These are phyloP conservation scores for Durusdinium trenchii DNA, from an alignment of 73 alveolate genomes.

Conservation along the genomic window DNA sequence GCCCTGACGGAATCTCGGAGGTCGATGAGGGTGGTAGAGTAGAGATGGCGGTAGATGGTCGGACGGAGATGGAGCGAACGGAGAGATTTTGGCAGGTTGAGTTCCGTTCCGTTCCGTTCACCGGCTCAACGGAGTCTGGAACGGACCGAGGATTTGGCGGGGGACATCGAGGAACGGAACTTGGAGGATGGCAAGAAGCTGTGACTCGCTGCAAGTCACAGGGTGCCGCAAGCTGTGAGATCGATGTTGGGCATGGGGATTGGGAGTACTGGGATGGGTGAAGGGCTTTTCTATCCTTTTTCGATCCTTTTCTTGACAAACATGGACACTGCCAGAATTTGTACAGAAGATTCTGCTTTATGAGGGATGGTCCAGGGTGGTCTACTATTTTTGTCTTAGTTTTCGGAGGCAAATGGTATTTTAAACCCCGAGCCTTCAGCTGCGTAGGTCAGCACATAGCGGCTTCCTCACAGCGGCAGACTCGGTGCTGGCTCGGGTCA, in stretches of 20 bases:
- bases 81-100: no score
- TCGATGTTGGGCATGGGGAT: no score
- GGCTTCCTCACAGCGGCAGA: slow-evolving; percentile 82
- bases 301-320: no score
- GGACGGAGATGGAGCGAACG: not conserved
- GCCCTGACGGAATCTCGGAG: slow-evolving; percentile 67
- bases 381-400: not conserved
- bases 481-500: slow-evolving; percentile 43
- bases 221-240: no score
- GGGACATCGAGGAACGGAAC: slow-evolving; percentile 47
- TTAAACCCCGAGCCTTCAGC: no score
- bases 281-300: no score
- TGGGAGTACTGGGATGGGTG: no score
- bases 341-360: no score
- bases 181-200: slow-evolving; percentile 64
- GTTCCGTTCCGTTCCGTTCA: no score
- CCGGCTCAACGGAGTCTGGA: not conserved
- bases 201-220: not conserved
- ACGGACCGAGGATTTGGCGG: slow-evolving; percentile 52
- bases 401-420: no score
- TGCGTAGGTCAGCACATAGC: slow-evolving; percentile 81
- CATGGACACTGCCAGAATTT: no score
- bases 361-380: no score
- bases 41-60: not conserved
- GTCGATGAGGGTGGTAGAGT: not conserved